phyloP scores from a whole-genome alignment of 1,139 yeast genomes.

The Yamadazyma epiphylla region DNA sequence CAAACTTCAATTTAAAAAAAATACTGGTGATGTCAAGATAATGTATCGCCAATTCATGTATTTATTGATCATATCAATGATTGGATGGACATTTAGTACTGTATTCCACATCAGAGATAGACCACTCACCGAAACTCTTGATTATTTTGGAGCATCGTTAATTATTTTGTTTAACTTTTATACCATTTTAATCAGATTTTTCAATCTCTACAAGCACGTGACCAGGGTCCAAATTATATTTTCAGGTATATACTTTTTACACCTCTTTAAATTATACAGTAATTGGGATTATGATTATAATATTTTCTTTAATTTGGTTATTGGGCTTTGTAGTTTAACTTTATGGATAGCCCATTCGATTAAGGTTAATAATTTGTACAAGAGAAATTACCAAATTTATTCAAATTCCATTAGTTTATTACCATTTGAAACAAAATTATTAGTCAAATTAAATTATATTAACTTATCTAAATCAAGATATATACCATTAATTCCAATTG shows the following conservation, averaged over 20 bases:
- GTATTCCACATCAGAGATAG: slow-evolving; percentile 40
- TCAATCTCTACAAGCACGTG: slow-evolving; percentile 18
- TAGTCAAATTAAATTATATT: slow-evolving; percentile 28
- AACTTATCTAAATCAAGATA: slow-evolving; percentile 23
- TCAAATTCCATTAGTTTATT: slow-evolving; percentile 36
- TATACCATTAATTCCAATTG: slow-evolving; percentile 36
- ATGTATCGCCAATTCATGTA: slow-evolving; percentile 33
- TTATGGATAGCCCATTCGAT: slow-evolving; percentile 37
- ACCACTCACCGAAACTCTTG: slow-evolving; percentile 38
- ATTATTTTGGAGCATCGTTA: slow-evolving; percentile 43
- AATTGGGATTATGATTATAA: slow-evolving; percentile 44
- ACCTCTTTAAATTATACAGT: slow-evolving; percentile 22
- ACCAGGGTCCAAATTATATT: slow-evolving; percentile 11
- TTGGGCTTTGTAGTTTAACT: slow-evolving; percentile 28
- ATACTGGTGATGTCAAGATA: slow-evolving; percentile 11
- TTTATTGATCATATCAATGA: slow-evolving; percentile 25
- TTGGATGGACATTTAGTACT: slow-evolving; percentile 40
- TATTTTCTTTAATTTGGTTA: slow-evolving; percentile 26
- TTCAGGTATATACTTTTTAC: slow-evolving; percentile 21
- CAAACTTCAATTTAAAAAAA: slow-evolving; percentile 21
- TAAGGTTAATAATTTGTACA: slow-evolving; percentile 16
- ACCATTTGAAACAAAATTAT: slow-evolving; percentile 38
- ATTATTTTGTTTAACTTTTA: slow-evolving; percentile 37
- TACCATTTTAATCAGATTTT: slow-evolving; percentile 30
- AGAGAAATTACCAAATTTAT: slow-evolving; percentile 20